A percentile compares a stretch with the other conserved stretches of the same genome.
Conservation (phyloP, 768 basidiomycete species). For the Antrodiella citrinella region DNA sequence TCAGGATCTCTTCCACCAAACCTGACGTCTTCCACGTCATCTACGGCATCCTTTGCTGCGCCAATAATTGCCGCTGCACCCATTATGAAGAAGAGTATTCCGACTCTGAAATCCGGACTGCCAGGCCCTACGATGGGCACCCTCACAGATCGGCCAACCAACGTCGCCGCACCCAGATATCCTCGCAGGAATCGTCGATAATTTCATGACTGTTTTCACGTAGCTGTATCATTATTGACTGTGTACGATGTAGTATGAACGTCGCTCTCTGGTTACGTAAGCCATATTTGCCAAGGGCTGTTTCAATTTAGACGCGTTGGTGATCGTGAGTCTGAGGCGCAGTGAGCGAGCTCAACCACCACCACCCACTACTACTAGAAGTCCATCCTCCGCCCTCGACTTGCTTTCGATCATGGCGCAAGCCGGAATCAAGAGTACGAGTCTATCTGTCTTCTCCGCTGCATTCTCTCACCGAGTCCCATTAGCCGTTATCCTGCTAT, state of each 20-base stretch:
- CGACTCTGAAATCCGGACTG: slow-evolving; percentile 14
- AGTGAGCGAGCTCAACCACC: too few species aligned
- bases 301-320: too few species aligned
- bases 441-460: neutral
- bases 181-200: slow-evolving; percentile 4
- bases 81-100: slow-evolving; percentile 12
- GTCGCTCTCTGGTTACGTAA: too few species aligned
- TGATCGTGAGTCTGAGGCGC: too few species aligned
- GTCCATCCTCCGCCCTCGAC: slow-evolving; percentile 4
- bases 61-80: slow-evolving; percentile 6
- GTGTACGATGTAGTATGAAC: too few species aligned
- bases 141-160: slow-evolving; percentile 27
- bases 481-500: slow-evolving; percentile 89
- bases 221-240: slow-evolving; percentile 9
- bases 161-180: slow-evolving; percentile 16
- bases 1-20: slow-evolving; percentile 8
- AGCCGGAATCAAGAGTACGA: slow-evolving; percentile 24
- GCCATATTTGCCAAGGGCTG: too few species aligned
- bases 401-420: slow-evolving; percentile 15
- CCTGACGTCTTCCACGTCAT: slow-evolving; percentile 2
- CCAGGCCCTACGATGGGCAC: slow-evolving; percentile 18
- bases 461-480: slow-evolving; percentile 9
- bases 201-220: neutral
- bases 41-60: neutral
- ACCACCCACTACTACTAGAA: too few species aligned